Base-by-base conservation (phyloP, 352 stramenopile species). In the Pythium rishiriense region DNA sequence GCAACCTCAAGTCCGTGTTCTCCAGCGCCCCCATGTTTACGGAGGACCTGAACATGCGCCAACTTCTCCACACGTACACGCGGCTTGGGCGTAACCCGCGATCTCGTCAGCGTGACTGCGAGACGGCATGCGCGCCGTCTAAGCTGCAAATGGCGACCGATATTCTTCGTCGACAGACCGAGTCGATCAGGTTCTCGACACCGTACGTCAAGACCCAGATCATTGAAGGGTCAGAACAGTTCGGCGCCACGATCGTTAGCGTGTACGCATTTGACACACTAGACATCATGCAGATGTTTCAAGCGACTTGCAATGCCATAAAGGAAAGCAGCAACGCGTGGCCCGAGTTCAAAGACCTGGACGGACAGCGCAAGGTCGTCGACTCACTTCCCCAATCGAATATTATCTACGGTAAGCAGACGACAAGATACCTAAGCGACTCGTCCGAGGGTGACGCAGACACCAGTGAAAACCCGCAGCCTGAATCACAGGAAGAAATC, bases 41-140 rank as follows among this genome's bases (percentile, higher is more conserved):
- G 0, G 26, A 66, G 21, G 73, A 79, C 22, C 59, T 87, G 10
- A 83, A 87, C 66, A 77, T 87, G 74, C 61, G 66, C 26, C 72
- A 74, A 28, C 45, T 87, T 24, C 48, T 89, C 19, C 78, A 89
- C 53, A 87, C 76, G 8, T 87, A 78, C 68, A 87, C 78, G n/a
- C 70, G 62, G 6, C 37, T 88, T n/a, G 73, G 75, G 17, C 68
- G 45, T 37, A 75, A 73, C 33, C 29, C 60, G n/a, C 69, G 67
- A 14, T 66, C 73, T n/a, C 75, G 79, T 10, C 48, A 48, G 28
- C 77, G 76, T 14, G 79, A 88, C 64, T 81, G 75, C 60, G 59
- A 83, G 24, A 51, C 58, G 22, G 70, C 84, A 21, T 85, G 79
- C 56, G 66, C 48, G 11, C 69, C 76, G 50, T 71, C 66, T 0